These are phyloP conservation scores for Stentor coeruleus DNA, from an alignment of 73 alveolate genomes.

Conservation along the genomic window DNA sequence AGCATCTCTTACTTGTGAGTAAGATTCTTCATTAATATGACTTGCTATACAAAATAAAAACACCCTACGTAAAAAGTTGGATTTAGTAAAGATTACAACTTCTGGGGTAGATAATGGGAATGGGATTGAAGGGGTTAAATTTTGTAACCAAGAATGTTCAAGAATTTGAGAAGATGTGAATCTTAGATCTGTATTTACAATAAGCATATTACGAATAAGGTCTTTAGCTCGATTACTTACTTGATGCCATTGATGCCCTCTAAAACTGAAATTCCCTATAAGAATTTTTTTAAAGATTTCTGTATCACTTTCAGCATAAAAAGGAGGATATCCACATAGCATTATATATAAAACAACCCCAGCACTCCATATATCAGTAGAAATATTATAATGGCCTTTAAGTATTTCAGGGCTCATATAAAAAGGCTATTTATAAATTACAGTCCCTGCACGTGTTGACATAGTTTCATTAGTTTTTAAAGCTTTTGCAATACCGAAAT, in stretches of 20 bases:
- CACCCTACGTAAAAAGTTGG: not conserved
- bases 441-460: conserved; percentile 51
- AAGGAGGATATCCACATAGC: conserved; percentile 67
- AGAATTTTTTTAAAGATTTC: conserved; percentile 34
- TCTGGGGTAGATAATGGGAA: not conserved
- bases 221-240: conserved; percentile 48
- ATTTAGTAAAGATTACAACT: not conserved
- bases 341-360: conserved; percentile 57
- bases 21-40: not conserved
- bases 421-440: conserved; percentile 36
- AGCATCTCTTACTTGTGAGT: not conserved
- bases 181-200: conserved; percentile 48
- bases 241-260: conserved; percentile 49
- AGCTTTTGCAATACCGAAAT: conserved; percentile 23
- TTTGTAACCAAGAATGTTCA: conserved; percentile 38
- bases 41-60: not conserved
- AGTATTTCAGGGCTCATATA: conserved; percentile 71
- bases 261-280: conserved; percentile 32
- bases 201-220: conserved; percentile 36
- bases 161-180: conserved; percentile 31
- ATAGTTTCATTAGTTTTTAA: not conserved
- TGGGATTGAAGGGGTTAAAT: not conserved
- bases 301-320: conserved; percentile 41
- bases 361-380: conserved; percentile 61
- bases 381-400: conserved; percentile 40